Base-by-base conservation (phyloP, 768 basidiomycete species). In the Boletus vermiculosoides region DNA sequence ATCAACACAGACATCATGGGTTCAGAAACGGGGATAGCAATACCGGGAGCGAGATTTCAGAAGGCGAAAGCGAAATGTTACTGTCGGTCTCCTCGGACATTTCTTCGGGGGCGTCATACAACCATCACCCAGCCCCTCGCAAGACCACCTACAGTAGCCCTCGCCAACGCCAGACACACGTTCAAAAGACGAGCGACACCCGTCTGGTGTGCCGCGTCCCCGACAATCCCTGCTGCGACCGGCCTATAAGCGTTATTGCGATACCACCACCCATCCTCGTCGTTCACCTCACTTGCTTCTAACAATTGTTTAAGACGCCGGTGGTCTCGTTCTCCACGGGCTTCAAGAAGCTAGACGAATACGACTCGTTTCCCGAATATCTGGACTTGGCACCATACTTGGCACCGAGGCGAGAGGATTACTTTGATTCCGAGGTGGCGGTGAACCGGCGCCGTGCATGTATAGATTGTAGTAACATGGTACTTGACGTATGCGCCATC, bases 201-300 rank as follows among this genome's bases (percentile, higher is more conserved):
- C 61, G 10, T 62, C 67, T 0, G 66, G 66, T 0, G 59, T 78
- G 3, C 75, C 77, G 16, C 75, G 72, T 36, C 71, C 73, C 20
- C 77, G 80, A 56, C 90, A 90, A 34, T 86, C 85, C 49, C 78
- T 96, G 46, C 80, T 90, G 74, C 84, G 92, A 2, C 80, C 90
- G 1, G 92, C 93, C 5, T 94, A 92, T 76, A 98, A 98, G 73
- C 90, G 95, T 13, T 98, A 97, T 98, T 70, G 83, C 87, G 16
- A 80, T 78, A 0, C 86, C 90, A 2, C 95, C 95, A 0, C 92
- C 94, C 0, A 81, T 97, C 33, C 83, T 98, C 55, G 90, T 95
- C 50, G 83, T 98, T 57, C 95, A 98, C 63, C 81, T 97, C 49
- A 98, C 97, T 75, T 83, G 95, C 46, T 98, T 98, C 74, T 92